These are phyloP conservation scores for Hyparrhenia diplandra DNA, from an alignment of 176 grass and related monocot genomes.

Conservation along the genomic window DNA sequence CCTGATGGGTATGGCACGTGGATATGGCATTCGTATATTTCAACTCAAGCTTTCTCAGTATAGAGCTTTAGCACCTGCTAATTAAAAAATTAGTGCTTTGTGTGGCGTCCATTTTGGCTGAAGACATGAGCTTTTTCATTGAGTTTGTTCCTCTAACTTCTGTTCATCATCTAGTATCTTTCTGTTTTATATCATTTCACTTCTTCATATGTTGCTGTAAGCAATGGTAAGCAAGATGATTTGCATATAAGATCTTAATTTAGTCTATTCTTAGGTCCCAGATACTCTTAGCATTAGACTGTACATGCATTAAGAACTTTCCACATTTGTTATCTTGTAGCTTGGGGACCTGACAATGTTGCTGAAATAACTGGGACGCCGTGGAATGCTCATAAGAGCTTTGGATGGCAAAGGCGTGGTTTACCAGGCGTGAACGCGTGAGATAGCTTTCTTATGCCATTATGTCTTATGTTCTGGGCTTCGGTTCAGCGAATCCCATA, in stretches of 20 bases:
- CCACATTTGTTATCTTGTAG: slow-evolving; percentile 45
- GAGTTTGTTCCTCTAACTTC: not conserved
- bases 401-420: slow-evolving; percentile 82
- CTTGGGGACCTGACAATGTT: slow-evolving; percentile 94
- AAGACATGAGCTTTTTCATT: slow-evolving; percentile 7
- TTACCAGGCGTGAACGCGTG: slow-evolving; percentile 72
- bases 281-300: not conserved
- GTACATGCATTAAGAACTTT: slow-evolving; percentile 25
- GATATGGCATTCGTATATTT: not conserved
- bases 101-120: not conserved
- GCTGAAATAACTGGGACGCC: slow-evolving; percentile 95
- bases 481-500: slow-evolving; percentile 20
- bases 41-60: not conserved
- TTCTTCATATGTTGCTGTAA: not conserved
- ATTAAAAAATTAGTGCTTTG: not conserved
- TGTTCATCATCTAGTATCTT: not conserved
- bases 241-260: slow-evolving; percentile 22
- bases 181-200: not conserved
- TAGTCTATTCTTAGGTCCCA: not conserved
- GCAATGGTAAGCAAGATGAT: not conserved
- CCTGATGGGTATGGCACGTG: not conserved
- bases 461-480: slow-evolving; percentile 22
- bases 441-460: slow-evolving; percentile 48
- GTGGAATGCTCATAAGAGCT: slow-evolving; percentile 90
- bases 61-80: not conserved